A percentile compares a stretch with the other conserved stretches of the same genome.
Conservation (phyloP, 306 rosid species). For the Sphenostylis stenocarpa region DNA sequence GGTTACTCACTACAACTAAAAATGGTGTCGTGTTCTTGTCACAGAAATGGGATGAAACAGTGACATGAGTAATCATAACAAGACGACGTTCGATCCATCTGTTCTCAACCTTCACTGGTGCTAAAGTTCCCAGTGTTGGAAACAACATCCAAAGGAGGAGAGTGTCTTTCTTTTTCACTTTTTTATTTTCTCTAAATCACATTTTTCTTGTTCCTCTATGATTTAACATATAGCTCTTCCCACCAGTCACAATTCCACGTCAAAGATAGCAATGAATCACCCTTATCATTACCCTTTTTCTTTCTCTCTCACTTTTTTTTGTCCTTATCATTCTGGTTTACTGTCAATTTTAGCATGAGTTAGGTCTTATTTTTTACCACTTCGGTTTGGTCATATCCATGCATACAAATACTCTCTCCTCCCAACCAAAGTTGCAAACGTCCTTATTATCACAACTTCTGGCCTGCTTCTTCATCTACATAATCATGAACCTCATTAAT, state of each 20-base stretch:
- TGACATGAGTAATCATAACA: slow-evolving; percentile 35
- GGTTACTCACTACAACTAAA: background rate
- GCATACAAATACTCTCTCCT: background rate
- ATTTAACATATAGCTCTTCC: background rate
- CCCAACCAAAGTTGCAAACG: slow-evolving; percentile 13
- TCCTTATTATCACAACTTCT: slow-evolving; percentile 25
- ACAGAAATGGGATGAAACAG: slow-evolving; percentile 36
- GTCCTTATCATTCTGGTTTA: slow-evolving; percentile 25
- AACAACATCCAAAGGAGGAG: slow-evolving; percentile 14
- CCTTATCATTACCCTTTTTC: slow-evolving; percentile 7
- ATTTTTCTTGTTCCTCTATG: background rate
- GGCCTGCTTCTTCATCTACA: background rate
- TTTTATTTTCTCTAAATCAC: background rate
- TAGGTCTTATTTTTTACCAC: slow-evolving; percentile 12
- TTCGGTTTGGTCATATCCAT: slow-evolving; percentile 20
- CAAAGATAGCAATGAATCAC: slow-evolving; percentile 13
- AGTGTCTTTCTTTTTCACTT: background rate
- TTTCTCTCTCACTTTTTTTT: background rate
- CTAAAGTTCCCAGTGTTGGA: slow-evolving; percentile 17
- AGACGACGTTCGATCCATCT: slow-evolving; percentile 43
- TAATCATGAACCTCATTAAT: slow-evolving; percentile 13
- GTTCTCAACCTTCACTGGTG: slow-evolving; percentile 36
- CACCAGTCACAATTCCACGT: slow-evolving; percentile 2
- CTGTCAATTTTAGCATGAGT: slow-evolving; percentile 30
- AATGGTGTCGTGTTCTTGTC: slow-evolving; percentile 38